These are phyloP conservation scores for Cyclotella cryptica DNA, from an alignment of 108 stramenopile genomes.

Conservation along the genomic window DNA sequence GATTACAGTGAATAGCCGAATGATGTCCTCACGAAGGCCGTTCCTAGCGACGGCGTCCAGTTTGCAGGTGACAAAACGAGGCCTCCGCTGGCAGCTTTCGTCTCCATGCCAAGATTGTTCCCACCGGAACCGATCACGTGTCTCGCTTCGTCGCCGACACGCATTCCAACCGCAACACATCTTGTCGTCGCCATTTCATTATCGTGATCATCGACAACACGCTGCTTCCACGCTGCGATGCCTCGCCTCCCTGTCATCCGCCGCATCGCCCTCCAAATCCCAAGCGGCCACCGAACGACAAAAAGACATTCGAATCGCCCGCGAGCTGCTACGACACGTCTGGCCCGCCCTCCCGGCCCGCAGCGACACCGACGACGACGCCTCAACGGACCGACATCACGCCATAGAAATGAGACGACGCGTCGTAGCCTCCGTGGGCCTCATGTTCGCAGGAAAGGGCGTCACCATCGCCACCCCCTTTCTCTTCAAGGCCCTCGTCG, in stretches of 20 bases:
- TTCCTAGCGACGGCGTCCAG: no score
- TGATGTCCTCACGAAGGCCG: no score
- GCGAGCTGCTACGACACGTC: conserved; percentile 39
- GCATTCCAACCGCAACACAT: no score
- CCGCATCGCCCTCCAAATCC: not conserved
- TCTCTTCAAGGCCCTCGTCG: conserved; percentile 94
- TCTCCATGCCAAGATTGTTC: no score
- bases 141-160: no score
- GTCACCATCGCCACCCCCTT: conserved; percentile 96
- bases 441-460: conserved; percentile 94
- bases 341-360: conserved; percentile 35
- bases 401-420: conserved; percentile 55
- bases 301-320: conserved; percentile 27
- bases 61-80: no score
- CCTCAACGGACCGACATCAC: conserved; percentile 9
- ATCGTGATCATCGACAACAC: no score
- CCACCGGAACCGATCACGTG: no score
- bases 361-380: not conserved
- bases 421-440: conserved; percentile 79
- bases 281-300: not conserved
- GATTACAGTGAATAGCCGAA: no score
- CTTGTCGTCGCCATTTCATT: no score
- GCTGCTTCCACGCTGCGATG: no score
- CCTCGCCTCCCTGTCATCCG: not conserved
- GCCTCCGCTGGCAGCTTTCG: no score